These are phyloP conservation scores for Epichloe gansuensis DNA, from an alignment of 2,329 filamentous ascomycete genomes.

Conservation along the genomic window DNA sequence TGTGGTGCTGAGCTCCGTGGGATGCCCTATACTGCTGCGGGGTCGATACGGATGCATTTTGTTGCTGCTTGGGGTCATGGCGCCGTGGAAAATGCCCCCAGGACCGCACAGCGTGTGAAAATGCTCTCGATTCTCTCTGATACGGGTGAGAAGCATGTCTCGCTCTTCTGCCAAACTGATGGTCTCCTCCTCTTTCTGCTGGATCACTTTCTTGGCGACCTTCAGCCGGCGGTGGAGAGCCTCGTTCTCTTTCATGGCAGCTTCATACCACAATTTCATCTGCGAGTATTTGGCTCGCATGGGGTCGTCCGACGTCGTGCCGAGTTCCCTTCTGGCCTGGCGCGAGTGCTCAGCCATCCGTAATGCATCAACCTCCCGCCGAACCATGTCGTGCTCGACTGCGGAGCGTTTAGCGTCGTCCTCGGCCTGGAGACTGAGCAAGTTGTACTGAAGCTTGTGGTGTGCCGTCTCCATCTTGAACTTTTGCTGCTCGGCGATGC, in stretches of 20 bases:
- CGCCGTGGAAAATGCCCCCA: constrained; percentile 52
- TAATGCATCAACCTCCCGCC: constrained; percentile 75
- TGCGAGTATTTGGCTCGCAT: constrained; percentile 45
- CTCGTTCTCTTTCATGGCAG: constrained; percentile 53
- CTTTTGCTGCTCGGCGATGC: constrained; percentile 43
- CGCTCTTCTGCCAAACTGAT: constrained; percentile 63
- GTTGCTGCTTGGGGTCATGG: constrained; percentile 44
- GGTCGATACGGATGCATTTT: constrained; percentile 25
- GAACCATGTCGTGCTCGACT: constrained; percentile 86
- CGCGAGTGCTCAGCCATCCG: constrained; percentile 60
- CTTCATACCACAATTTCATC: constrained; percentile 53
- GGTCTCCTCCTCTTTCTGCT: constrained; percentile 65
- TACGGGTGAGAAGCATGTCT: constrained; percentile 64
- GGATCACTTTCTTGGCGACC: constrained; percentile 65
- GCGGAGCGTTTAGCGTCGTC: constrained; percentile 77
- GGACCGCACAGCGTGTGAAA: constrained; percentile 69
- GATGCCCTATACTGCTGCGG: constrained; percentile 35
- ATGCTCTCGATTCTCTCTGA: constrained; percentile 81
- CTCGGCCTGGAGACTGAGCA: constrained; percentile 71
- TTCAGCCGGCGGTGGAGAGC: constrained; percentile 52
- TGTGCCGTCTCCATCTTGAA: constrained; percentile 77
- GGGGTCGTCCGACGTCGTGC: constrained; percentile 40
- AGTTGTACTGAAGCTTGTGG: constrained; percentile 79
- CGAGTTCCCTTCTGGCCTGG: constrained; percentile 44
- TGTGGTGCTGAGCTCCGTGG: constrained; percentile 34